phyloP scores from a whole-genome alignment of 2,329 filamentous ascomycete genomes.

The Akanthomyces muscarius region DNA sequence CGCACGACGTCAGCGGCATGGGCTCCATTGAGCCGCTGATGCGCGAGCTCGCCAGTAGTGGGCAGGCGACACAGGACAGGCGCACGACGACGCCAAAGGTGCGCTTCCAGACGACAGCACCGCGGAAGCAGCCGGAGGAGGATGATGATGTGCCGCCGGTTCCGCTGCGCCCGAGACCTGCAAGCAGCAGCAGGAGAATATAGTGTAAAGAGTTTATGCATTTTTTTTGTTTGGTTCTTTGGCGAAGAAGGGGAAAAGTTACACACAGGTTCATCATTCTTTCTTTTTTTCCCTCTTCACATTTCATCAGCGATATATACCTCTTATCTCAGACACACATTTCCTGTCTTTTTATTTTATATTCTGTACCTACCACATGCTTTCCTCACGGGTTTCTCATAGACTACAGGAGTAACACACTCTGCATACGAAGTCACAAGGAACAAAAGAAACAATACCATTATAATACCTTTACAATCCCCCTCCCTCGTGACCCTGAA shows the following conservation, averaged over 20 bases:
- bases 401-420: neutral
- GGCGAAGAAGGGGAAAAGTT: neutral
- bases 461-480: neutral
- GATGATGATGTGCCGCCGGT: constrained; percentile 10
- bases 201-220: neutral
- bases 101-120: neutral
- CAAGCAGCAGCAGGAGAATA: neutral
- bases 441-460: neutral
- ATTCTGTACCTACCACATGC: neutral
- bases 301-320: constrained; percentile 10
- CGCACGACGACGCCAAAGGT: neutral
- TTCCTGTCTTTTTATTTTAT: neutral
- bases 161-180: neutral
- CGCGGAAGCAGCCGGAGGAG: neutral
- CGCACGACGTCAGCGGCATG: constrained; percentile 32
- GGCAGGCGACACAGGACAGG: neutral
- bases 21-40: constrained; percentile 43
- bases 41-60: constrained; percentile 37
- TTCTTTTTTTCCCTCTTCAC: neutral
- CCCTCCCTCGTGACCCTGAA: neutral
- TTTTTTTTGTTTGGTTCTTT: neutral
- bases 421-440: neutral
- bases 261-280: neutral
- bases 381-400: neutral
- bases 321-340: neutral